phyloP scores from a whole-genome alignment of 306 rosid genomes.

The Castanea mollissima region DNA sequence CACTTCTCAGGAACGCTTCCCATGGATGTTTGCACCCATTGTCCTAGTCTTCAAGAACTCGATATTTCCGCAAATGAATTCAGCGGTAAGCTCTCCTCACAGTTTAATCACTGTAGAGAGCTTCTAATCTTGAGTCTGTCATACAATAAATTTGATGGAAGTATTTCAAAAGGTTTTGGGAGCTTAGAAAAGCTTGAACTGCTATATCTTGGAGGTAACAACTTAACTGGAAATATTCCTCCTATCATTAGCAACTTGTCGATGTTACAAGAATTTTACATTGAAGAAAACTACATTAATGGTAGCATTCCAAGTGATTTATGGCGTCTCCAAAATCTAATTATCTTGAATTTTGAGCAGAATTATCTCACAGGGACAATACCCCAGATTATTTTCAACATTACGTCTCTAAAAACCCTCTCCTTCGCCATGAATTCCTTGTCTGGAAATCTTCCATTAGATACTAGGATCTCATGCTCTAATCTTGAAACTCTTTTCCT shows the following conservation, averaged over 20 bases:
- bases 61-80: not conserved
- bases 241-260: not conserved
- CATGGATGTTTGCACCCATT: not conserved
- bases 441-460: not conserved
- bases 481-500: too few species aligned
- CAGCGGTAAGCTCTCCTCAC: not conserved
- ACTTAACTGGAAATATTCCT: not conserved
- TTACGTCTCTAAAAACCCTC: not conserved
- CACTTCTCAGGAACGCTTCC: not conserved
- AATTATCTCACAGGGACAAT: not conserved
- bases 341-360: accelerated
- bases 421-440: not conserved
- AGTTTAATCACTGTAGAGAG: not conserved
- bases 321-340: not conserved
- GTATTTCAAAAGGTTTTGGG: not conserved
- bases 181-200: not conserved
- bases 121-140: not conserved
- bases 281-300: not conserved
- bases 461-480: not conserved
- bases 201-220: not conserved
- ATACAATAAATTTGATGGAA: not conserved
- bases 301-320: not conserved
- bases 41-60: not conserved
- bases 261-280: not conserved
- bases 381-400: not conserved